Base-by-base conservation (phyloP, 2,329 filamentous ascomycete genomes). In the Epichloe elymi region DNA sequence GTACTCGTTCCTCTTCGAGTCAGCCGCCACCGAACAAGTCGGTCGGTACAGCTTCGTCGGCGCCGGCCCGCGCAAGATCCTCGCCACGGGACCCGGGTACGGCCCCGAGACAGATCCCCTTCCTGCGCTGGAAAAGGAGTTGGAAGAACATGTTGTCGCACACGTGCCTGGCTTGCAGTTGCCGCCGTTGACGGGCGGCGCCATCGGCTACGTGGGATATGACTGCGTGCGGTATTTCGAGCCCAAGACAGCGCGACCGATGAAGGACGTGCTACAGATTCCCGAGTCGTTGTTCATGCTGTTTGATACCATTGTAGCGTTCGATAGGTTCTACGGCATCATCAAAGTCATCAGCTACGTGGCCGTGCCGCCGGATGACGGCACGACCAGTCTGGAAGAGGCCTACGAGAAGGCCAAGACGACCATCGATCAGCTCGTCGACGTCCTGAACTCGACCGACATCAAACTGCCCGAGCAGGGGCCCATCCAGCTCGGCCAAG, bases 151-250 rank as follows among this genome's bases (percentile, higher is more conserved):
- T 66, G 79, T 87, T 26, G 87, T 96, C 56, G 86, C 89, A 36
- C 79, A 86, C 40, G 80, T 98, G 3, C 90, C 93, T 0, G 87
- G 83, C 1, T 72, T 97, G 61, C 79, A 79, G 60, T 76, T 98
- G 38, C 93, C 93, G 48, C 86, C 88, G 26, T 73, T 98, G 70
- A 88, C 87, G 0, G 93, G 90, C 40, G 93, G 93, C 47, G 93
- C 90, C 12, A 88, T 98, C 61, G 93, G 93, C 53, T 98, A 97
- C 66, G 88, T 97, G 5, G 90, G 90, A 49, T 98, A 98, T 64
- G 93, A 98, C 66, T 98, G 93, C 67, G 88, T 98, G 61, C 83
- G 85, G 63, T 97, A 97, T 70, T 98, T 98, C 60, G 93, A 98
- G 74, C 93, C 93, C 55, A 94, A 90, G 76, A 97, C 93, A n/a